Evolutionary conservation across 257 asterid species (phyloP).

Genomic region (Paraleonurus japonicus): DNA sequence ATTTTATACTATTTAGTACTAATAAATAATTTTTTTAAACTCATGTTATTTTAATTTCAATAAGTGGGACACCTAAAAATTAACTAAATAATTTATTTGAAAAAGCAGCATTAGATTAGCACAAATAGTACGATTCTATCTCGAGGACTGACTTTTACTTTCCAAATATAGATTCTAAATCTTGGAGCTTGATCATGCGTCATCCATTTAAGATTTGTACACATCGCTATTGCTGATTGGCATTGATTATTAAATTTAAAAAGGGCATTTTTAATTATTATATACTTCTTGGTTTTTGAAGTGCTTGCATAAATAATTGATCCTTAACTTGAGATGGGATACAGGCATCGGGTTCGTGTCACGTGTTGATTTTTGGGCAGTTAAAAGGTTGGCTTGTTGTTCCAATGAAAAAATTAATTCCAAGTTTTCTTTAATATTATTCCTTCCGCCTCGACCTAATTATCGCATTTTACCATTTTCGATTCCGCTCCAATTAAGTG

Average conservation of each 20-base stretch:
- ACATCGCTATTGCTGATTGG: not conserved
- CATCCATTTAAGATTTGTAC: not conserved
- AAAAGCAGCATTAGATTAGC: not conserved
- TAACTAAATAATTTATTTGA: too few species aligned
- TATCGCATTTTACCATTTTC: too few species aligned
- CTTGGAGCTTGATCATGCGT: not conserved
- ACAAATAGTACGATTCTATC: not conserved
- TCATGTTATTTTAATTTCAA: too few species aligned
- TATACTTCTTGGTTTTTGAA: not conserved
- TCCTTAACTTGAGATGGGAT: not conserved
- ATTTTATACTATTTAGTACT: too few species aligned
- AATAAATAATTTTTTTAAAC: too few species aligned
- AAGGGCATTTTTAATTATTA: not conserved
- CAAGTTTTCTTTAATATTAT: too few species aligned
- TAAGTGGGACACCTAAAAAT: too few species aligned
- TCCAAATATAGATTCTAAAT: conserved; percentile 2
- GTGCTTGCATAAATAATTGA: not conserved
- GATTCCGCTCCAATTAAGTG: too few species aligned
- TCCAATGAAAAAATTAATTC: not conserved
- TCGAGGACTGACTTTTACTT: not conserved
- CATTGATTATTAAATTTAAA: not conserved
- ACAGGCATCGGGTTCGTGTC: conserved; percentile 3
- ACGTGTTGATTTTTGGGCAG: conserved; percentile 7
- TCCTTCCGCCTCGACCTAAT: too few species aligned
- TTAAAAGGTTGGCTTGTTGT: not conserved